Percentiles rank a stretch among this genome's conserved stretches.
Conservation (phyloP, 352 stramenopile species). For the Phytophthora hybrid region DNA sequence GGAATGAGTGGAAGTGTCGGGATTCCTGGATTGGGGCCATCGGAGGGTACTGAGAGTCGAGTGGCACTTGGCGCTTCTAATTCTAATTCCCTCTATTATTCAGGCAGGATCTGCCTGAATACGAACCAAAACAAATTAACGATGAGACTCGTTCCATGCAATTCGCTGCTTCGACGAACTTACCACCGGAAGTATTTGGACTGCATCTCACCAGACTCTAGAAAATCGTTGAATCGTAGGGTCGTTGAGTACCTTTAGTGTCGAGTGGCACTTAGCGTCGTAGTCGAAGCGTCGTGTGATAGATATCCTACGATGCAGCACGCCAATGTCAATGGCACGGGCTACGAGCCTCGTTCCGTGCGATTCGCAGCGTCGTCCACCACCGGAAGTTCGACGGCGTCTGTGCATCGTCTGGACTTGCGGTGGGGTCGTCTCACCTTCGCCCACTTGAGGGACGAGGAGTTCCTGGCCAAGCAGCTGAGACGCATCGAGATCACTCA, state of each 20-base stretch:
- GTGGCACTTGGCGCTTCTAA: background rate
- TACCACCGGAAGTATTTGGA: too few relatives aligned
- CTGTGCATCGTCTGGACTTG: slow-evolving; percentile 51
- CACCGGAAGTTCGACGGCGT: background rate
- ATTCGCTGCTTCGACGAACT: too few relatives aligned
- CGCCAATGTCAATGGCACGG: slow-evolving; percentile 27
- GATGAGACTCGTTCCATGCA: too few relatives aligned
- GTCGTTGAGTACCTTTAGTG: background rate
- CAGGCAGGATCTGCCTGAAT: too few relatives aligned
- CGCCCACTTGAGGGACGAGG: slow-evolving; percentile 69
- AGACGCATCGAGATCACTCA: slow-evolving; percentile 62
- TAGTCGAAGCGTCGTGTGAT: slow-evolving; percentile 28
- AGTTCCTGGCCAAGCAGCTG: slow-evolving; percentile 76
- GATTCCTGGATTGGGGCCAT: background rate
- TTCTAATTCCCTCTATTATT: background rate
- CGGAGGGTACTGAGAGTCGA: slow-evolving; percentile 11
- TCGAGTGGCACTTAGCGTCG: background rate
- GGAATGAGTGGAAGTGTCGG: slow-evolving; percentile 9
- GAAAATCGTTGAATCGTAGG: background rate
- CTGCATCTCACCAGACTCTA: too few relatives aligned
- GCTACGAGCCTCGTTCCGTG: slow-evolving; percentile 33
- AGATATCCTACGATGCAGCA: slow-evolving; percentile 22
- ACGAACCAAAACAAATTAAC: too few relatives aligned
- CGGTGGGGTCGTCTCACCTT: slow-evolving; percentile 74
- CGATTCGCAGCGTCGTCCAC: background rate